Percentiles rank a stretch among this genome's conserved stretches.
Conservation (phyloP, 2,329 filamentous ascomycete species). For the Rhinocladiella similis region DNA sequence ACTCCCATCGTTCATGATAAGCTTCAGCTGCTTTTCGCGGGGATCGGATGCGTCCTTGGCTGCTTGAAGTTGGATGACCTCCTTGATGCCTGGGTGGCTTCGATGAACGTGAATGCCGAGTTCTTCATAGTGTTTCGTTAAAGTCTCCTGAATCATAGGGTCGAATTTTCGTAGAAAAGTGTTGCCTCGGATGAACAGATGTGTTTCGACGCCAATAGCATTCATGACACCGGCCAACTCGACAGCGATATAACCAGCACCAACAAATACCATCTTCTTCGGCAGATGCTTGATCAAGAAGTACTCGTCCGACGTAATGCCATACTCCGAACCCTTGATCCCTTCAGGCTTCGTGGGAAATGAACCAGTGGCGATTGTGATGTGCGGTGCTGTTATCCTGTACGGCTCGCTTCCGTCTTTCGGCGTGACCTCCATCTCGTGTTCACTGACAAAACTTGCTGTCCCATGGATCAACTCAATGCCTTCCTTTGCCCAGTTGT, state of each 20-base stretch:
- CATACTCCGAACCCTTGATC: conserved; percentile 49
- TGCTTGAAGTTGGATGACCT: conserved; percentile 43
- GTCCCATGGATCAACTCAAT: conserved; percentile 53
- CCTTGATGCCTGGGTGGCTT: conserved; percentile 48
- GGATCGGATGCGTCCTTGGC: conserved; percentile 44
- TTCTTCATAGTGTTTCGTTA: conserved; percentile 53
- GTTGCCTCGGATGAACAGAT: conserved; percentile 52
- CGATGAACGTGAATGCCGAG: conserved; percentile 50
- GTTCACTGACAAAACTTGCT: conserved; percentile 46
- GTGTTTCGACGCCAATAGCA: conserved; percentile 50
- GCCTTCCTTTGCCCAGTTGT: conserved; percentile 51
- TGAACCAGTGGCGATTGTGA: conserved; percentile 50
- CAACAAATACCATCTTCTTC: conserved; percentile 51
- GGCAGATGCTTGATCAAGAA: conserved; percentile 53
- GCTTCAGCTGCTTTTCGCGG: conserved; percentile 47
- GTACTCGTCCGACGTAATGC: conserved; percentile 54
- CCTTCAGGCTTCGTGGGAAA: conserved; percentile 44
- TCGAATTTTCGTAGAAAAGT: conserved; percentile 53
- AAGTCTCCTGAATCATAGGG: conserved; percentile 53
- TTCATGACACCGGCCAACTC: conserved; percentile 53
- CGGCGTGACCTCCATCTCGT: conserved; percentile 46
- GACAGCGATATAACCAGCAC: conserved; percentile 54
- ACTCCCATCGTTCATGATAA: conserved; percentile 44
- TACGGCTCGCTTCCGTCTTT: conserved; percentile 42
- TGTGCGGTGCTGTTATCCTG: conserved; percentile 47